A percentile compares a stretch with the other conserved stretches of the same genome.
phyloP scores from a whole-genome alignment of 2,329 filamentous ascomycete species.

The Xylaria sp. region DNA sequence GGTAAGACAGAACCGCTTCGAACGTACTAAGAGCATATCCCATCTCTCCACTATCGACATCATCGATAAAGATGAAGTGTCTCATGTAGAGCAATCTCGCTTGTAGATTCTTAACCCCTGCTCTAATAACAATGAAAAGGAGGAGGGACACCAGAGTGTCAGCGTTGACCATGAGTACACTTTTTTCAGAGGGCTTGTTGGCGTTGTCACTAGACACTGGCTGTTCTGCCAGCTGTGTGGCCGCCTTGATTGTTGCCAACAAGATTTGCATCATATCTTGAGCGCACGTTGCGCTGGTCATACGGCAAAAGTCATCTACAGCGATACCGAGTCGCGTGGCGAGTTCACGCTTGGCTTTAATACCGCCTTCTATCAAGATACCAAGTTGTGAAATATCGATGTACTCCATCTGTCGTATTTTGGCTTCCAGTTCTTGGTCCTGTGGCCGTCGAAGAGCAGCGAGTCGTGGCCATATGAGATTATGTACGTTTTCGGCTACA shows the following conservation, averaged over 20 bases:
- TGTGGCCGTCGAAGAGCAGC: conserved; percentile 79
- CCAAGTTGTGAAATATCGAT: conserved; percentile 95
- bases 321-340: conserved; percentile 76
- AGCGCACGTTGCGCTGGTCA: conserved; percentile 76
- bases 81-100: conserved; percentile 93
- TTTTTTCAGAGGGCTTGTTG: conserved; percentile 55
- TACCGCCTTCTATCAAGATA: conserved; percentile 80
- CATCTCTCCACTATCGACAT: conserved; percentile 94
- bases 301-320: conserved; percentile 88
- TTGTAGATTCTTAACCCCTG: conserved; percentile 85
- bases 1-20: conserved; percentile 89
- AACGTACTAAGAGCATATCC: conserved; percentile 96
- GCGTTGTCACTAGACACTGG: conserved; percentile 45
- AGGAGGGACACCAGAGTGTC: conserved; percentile 92
- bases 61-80: conserved; percentile 96
- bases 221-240: conserved; percentile 70
- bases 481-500: conserved; percentile 89
- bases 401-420: conserved; percentile 90
- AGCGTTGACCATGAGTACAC: conserved; percentile 71
- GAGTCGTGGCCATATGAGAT: conserved; percentile 83
- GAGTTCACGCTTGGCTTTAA: conserved; percentile 79
- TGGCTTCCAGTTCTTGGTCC: conserved; percentile 85
- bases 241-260: conserved; percentile 79
- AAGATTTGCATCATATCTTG: conserved; percentile 89
- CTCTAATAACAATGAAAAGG: conserved; percentile 89